Evolutionary conservation across 2,329 filamentous ascomycete genomes (phyloP), one percentile per base, ranked within the genome.

Genomic region (Aspergillus sp.): DNA sequence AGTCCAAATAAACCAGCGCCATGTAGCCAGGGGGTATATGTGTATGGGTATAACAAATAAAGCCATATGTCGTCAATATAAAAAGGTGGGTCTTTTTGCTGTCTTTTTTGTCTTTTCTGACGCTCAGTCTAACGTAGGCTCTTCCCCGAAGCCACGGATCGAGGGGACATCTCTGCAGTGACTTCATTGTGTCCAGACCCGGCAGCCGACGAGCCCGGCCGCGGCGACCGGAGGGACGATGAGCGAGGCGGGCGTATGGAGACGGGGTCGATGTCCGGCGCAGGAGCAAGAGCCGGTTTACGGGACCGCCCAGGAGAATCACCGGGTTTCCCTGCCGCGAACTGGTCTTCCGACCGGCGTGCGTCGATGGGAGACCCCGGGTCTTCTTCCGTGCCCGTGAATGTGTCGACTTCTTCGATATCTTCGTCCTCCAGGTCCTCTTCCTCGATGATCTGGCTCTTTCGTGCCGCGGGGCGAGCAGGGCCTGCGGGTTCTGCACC

Each of bases 381-480:
- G 14, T 62, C 63, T 32, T 68, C 69, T 33, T 69, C 67, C 2
- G 59, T 59, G 11, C 63, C 63, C 33, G 68, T 69, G 50, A 75
- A 75, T 14, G 66, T 64, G 44, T 75, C 72, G 6, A 74, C 72
- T 56, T 75, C 72, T 52, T 75, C 72, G 7, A 72, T 66, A 19
- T 73, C 66, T 55, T 73, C 70, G 30, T 72, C 63, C 52, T 71
- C 69, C 24, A 66, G 57, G 35, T 76, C 72, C 51, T 75, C 73
- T 53, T 75, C 73, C 57, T 74, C 72, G 22, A 77, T 76, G 32
- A 73, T 74, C 50, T 74, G 68, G 50, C 71, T 74, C 55, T 72
- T 73, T 45, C 69, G 61, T 42, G 70, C 60, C 4, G 58, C 59
- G 13, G 70, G 62, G 17, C 65, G 67, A 40, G 58, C 58, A 42